Evolutionary conservation across 2,329 filamentous ascomycete genomes (phyloP).

Genomic region (Verticillium klebahnii): DNA sequence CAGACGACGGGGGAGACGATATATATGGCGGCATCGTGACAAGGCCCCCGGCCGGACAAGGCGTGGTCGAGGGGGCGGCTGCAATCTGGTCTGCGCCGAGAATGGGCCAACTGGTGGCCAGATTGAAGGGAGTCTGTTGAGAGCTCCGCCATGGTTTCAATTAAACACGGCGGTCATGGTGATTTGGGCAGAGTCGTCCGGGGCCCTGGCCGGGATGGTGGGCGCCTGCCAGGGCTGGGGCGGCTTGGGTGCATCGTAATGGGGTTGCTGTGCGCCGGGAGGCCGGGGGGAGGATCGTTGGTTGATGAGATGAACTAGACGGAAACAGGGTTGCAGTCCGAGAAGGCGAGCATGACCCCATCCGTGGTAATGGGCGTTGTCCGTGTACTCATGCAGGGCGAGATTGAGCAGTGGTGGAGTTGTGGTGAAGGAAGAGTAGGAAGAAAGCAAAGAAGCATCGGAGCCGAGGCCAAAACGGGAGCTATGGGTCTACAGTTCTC

Average conservation of each 20-base stretch:
- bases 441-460: neutral
- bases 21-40: constrained; percentile 1
- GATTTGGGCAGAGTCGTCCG: neutral
- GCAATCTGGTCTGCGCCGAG: neutral
- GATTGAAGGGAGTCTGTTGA: neutral
- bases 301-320: neutral
- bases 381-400: constrained; percentile 2
- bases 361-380: neutral
- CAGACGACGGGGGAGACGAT: neutral
- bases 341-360: neutral
- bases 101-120: neutral
- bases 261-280: neutral
- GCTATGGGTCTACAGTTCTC: neutral
- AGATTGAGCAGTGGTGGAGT: constrained; percentile 1
- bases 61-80: neutral
- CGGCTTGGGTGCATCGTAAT: neutral
- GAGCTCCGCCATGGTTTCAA: constrained; percentile 3
- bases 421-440: neutral
- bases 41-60: neutral
- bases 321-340: neutral
- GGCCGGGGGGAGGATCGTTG: neutral
- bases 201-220: neutral
- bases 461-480: neutral
- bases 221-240: neutral
- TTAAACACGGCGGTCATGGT: constrained; percentile 1